Conservation (phyloP, 352 stramenopile genomes). For the Phytophthora colocasiae region DNA sequence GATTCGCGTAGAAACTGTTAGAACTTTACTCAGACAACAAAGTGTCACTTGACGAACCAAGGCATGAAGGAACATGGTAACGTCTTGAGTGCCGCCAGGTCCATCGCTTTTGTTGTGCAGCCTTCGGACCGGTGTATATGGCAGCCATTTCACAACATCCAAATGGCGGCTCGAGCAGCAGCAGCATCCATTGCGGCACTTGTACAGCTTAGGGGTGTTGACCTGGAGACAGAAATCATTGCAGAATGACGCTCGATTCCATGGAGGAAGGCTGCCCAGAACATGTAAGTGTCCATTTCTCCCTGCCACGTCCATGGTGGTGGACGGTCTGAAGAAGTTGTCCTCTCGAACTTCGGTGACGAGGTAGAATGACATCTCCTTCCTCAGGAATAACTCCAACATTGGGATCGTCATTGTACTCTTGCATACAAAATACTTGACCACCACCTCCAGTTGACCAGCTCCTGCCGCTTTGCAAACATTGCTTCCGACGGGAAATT, state of each 20-base stretch:
- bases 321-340: constrained; percentile 1
- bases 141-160: not conserved
- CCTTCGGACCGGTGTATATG: not conserved
- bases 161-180: not conserved
- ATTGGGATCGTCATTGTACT: not conserved
- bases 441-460: not conserved
- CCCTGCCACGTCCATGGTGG: not conserved
- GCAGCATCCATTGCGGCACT: not conserved
- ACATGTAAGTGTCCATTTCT: not conserved
- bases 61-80: not conserved
- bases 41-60: not conserved
- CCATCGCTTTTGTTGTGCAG: not conserved
- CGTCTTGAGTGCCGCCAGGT: not conserved
- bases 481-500: not conserved
- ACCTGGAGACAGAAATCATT: not conserved
- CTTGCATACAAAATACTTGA: not conserved
- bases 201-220: not conserved
- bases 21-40: not conserved
- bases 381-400: not conserved
- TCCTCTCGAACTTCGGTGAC: not conserved
- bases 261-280: not conserved
- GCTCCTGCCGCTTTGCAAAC: not conserved
- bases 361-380: not conserved
- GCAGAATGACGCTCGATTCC: not conserved
- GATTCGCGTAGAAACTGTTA: not conserved